Evolutionary conservation across 192 early-diverging fungal genomes (phyloP), one percentile per base, ranked within the genome.

Genomic region (Backusella westeae): DNA sequence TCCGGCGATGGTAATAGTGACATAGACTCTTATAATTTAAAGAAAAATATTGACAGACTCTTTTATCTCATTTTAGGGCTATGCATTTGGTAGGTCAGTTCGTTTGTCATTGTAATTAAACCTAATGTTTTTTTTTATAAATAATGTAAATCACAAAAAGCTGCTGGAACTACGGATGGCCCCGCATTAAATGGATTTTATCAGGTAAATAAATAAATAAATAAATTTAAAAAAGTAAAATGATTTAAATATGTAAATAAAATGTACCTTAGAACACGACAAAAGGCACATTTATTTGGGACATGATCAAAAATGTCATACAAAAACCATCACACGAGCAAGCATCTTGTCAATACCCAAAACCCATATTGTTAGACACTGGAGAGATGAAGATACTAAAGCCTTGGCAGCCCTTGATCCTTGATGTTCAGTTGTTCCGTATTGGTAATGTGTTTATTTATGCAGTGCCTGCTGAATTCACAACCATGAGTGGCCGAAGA

Each of bases 401-500:
- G 71, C 29, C 73, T 14, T 91, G 87, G 88, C 87, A 88, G 49
- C 84, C 90, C 6, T 14, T 49, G 7, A 70, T 84, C 6, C 41
- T 91, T 4, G 88, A 88, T n/a, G 19, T 89, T 7, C 89, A 90
- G 71, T 10, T 91, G 29, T 67, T 84, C 1, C 83, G 78, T 12
- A 49, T 82, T 26, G 81, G 83, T 36, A 70, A 84, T 56, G 49
- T 83, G 2, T 87, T 84, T 67, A 85, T 91, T 15, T 76, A 88
- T 52, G 88, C 84, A 6, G 75, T 83, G 17, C 90, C 90, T 53
- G 71, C 76, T 39, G 90, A 91, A 73, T 87, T 91, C 46, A 87
- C 90, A 29, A 91, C 90, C 42, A 91, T 91, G 90, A 77, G 81
- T 42, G 90, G 90, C 8, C 34, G 90, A 66, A 63, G 90, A 7